Evolutionary conservation across 108 stramenopile species (phyloP), one percentile per base, ranked within the genome.

Genomic region (Discostella pseudostelligera): DNA sequence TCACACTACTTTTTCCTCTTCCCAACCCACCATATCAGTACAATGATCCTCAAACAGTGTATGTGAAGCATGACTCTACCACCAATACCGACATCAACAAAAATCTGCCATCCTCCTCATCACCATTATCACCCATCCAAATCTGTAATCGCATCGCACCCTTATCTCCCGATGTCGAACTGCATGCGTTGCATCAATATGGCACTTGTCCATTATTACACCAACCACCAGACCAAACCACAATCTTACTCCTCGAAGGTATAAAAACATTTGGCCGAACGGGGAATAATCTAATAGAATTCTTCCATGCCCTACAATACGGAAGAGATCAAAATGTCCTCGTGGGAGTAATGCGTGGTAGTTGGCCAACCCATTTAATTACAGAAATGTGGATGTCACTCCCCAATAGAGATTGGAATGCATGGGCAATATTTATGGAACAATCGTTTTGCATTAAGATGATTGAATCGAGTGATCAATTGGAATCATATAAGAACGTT

Each of bases 271-370:
- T 29, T 16, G 53, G 53, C 1, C 53, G 53, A 1, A 54, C 53
- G 6, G 53, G 53, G 14, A 54, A 54, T 16, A 54, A 54, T 17
- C 37, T 78, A 0, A 70, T 78, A 20, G 76, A 78, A 61, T 78
- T 66, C 29, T 53, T 78, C 0, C 76, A 78, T 56, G 76, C 69
- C n/a, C 51, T 78, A 25, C 64, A 78, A 62, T 65, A 70, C 50
- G 69, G 47, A 14, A 56, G 45, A 39, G 69, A 78, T 46, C 37
- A 67, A n/a, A 50, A 55, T 9, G 8, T 70, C 25, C 44, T 61
- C 1, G 35, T 70, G 20, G 76, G 65, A 1, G 56, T 70, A 36
- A 61, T 62, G 69, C 20, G 39, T 10, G 65, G 63, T 20, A 54
- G 57, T 42, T 78, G 76, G 76, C 32, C 53, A 11, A 62, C 65